Base-by-base conservation (phyloP, 768 basidiomycete genomes). In the Leccinum barrowsii region DNA sequence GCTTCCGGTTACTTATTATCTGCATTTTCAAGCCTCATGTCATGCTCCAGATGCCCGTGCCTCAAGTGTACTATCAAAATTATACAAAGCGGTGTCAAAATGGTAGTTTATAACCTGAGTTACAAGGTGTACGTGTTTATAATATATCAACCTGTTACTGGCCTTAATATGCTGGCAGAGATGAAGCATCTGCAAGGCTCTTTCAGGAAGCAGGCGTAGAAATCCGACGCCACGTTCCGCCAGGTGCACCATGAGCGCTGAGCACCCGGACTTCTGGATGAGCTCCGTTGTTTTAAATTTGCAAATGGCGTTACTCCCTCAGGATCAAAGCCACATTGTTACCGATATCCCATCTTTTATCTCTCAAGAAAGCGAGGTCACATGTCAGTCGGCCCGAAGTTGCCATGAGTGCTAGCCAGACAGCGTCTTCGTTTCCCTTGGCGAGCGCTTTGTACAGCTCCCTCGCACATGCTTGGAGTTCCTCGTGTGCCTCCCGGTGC, bases 51-150 rank as follows among this genome's bases (percentile, higher is more conserved):
- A n/a, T 99, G 97, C 66, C 97, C 97, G 0, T 99, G 97, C 70
- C 78, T 98, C n/a, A 86, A 83, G 63, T 99, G 97, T 70, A 93
- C 95, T 0, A 86, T 98, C 74, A 98, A 98, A 73, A 98, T 98
- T 63, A 94, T 98, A 26, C 96, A 99, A 69, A 89, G 87, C 21
- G 96, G 95, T 0, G 89, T 98, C 19, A 86, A 83, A 59, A 87
- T 86, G 57, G 96, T 99, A 4, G 91, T 98, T 5, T 99, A 98
- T 71, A 96, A 94, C 70, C 76, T 98, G 55, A 86, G 86, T 53
- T 99, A 99, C 74, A 94, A 93, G 79, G 92, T 98, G 97, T 92
- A 63, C 65, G 90, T 80, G 15, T 50, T 47, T 28, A 42, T 26
- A 24, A 12, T 42, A 55, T 13, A 37, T 35, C 34, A 24, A 42